Conservation (phyloP, 2,329 filamentous ascomycete species). For the Escovopsis weberi region DNA sequence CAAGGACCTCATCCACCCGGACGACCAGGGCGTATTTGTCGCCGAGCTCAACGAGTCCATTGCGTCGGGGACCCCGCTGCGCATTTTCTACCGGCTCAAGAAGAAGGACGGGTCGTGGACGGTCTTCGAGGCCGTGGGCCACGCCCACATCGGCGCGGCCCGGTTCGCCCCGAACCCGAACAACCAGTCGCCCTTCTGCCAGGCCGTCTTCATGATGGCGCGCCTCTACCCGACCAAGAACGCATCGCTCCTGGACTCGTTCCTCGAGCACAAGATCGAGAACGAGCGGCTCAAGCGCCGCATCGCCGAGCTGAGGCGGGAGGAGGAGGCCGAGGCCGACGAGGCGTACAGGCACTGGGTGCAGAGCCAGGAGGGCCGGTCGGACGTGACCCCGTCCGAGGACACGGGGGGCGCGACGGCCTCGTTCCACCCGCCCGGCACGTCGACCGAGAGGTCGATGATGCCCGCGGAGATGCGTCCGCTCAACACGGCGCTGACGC, state of each 20-base stretch:
- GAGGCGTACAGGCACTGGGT: slow-evolving; percentile 47
- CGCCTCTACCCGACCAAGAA: slow-evolving; percentile 84
- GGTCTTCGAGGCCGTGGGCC: slow-evolving; percentile 85
- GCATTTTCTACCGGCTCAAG: slow-evolving; percentile 78
- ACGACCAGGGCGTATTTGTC: slow-evolving; percentile 71
- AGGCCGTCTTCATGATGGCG: slow-evolving; percentile 88
- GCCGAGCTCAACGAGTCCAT: slow-evolving; percentile 85
- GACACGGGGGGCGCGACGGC: slow-evolving; percentile 22
- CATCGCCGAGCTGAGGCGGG: slow-evolving; percentile 70
- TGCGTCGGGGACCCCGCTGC: slow-evolving; percentile 61
- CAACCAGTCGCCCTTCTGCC: slow-evolving; percentile 57
- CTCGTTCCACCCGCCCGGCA: slow-evolving; percentile 14
- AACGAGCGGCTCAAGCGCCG: slow-evolving; percentile 76
- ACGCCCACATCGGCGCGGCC: slow-evolving; percentile 70
- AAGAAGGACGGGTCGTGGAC: slow-evolving; percentile 55
- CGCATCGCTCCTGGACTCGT: slow-evolving; percentile 72
- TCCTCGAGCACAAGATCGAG: slow-evolving; percentile 92
- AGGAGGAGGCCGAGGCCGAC: slow-evolving; percentile 70
- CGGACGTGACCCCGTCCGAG: slow-evolving; percentile 38
- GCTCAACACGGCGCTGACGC: slow-evolving; percentile 56
- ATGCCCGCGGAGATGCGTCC: slow-evolving; percentile 50
- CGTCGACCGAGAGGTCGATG: slow-evolving; percentile 32
- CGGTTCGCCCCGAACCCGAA: slow-evolving; percentile 46
- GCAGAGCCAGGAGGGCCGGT: slow-evolving; percentile 41
- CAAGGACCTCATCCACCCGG: slow-evolving; percentile 69